Base-by-base conservation (phyloP, 768 basidiomycete genomes). In the Collybia mongolica region DNA sequence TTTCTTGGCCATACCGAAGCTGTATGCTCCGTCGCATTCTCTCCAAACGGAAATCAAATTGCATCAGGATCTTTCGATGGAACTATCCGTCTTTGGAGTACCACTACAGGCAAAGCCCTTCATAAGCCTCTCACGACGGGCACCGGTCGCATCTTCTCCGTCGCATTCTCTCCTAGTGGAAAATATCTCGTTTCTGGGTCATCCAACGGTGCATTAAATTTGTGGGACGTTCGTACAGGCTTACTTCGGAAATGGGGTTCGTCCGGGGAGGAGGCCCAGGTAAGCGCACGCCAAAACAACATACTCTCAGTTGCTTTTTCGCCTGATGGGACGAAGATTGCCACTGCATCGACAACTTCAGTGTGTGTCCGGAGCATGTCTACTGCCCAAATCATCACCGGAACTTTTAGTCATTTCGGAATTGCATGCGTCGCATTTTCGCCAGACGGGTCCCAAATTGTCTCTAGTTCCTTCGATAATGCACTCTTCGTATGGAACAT, bases 1-100 rank as follows among this genome's bases (percentile, higher is more conserved):
- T 22, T 57, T 1, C 2, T 48, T 23, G 57, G 46, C 24, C 52
- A 49, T 39, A 44, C 39, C 15, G 29, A 1, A 8, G 0, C 0
- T 6, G 53, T 54, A 19, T 1, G 1, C 1, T 46, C 53, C 15
- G 45, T 55, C 39, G 39, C 51, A 12, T 59, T 59, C 32, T 59
- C 60, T 1, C 22, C 48, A 5, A 49, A 59, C 44, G 58, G 55
- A 5, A 48, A 14, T 2, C 23, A 45, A 4, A 18, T 60, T 42
- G 19, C 29, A 15, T 53, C 49, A 5, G 26, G 42, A 18, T 40
- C 41, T 1, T 11, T 17, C 6, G 46, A 48, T 49, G 2, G 36
- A 3, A 51, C 37, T 5, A 17, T 54, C 17, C 15, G 45, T 12
- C 18, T 51, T 15, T 51, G 49, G 49, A 26, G 32, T 24, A 18